Evolutionary conservation across 345 rosid genomes (phyloP).

Genomic region (Pugionium cornutum): DNA sequence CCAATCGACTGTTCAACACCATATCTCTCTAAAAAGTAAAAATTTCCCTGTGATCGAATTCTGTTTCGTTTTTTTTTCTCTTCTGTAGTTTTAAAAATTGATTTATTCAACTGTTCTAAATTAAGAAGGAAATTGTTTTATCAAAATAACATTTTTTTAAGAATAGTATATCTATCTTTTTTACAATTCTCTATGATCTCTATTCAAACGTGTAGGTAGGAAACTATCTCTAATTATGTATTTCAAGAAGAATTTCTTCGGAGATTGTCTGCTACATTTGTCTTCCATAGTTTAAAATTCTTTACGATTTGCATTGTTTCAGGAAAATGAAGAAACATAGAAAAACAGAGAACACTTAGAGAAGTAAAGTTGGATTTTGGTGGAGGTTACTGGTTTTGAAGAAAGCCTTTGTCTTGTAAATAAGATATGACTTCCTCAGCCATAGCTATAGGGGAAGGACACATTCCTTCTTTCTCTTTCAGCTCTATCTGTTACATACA

Average conservation of each 20-base stretch:
- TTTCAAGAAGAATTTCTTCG: too few species aligned
- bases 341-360: background rate
- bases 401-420: constrained; percentile 73
- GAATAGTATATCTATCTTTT: too few species aligned
- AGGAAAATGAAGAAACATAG: constrained; percentile 7
- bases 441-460: constrained; percentile 71
- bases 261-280: background rate
- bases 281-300: constrained; percentile 7
- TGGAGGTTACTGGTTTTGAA: constrained; percentile 46
- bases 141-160: too few species aligned
- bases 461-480: constrained; percentile 59
- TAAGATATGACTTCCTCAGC: constrained; percentile 70
- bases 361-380: constrained; percentile 15
- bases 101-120: too few species aligned
- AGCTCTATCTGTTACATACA: constrained; percentile 87
- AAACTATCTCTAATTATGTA: too few species aligned
- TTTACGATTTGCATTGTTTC: background rate
- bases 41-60: constrained; percentile 4
- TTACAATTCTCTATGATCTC: too few species aligned
- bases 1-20: constrained; percentile 76
- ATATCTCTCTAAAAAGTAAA: constrained; percentile 22
- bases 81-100: background rate
- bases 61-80: background rate
- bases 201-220: too few species aligned
- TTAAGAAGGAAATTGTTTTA: too few species aligned